Evolutionary conservation across 768 basidiomycete species (phyloP), one percentile per base, ranked within the genome.

Genomic region (Mycena latifolia): DNA sequence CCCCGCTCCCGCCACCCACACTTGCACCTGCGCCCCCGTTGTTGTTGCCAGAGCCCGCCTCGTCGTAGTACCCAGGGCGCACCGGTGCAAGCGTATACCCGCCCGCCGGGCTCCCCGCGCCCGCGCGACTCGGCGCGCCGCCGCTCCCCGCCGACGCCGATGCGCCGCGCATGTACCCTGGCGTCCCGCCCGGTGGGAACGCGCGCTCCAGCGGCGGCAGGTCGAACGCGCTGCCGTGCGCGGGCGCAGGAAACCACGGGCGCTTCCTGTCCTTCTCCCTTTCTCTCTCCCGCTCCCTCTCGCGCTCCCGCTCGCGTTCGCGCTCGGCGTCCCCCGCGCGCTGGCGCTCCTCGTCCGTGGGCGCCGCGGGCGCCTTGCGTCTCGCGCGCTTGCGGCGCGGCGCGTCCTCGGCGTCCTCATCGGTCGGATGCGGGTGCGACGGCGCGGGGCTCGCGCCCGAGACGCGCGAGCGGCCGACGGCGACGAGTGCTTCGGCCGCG

Each of bases 401-500:
- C 84, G 47, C 81, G 41, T 85, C 85, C 20, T 78, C 77, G 20
- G 73, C 77, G 35, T 81, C 83, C 17, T 72, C 82, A 18, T 87
- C 87, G 22, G 77, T 74, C 3, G 74, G 77, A 31, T 79, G 80
- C 25, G 60, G 67, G 77, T 66, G 50, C 12, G 56, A 6, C 22
- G 79, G 55, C 75, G 74, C 50, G 62, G 66, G 45, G 15, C 7
- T 14, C 4, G 66, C 45, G 20, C 10, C 37, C 5, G 67, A 60
- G 63, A 65, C 55, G 39, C 63, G 68, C 59, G 68, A 69, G 47
- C 92, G 87, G 31, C 92, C 92, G 35, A 95, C 93, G 51, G 92
- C 89, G 47, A 95, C 93, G 47, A 96, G 88, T 4, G 93, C 90
- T 79, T 95, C 94, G 14, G 94, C 94, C 2, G 94, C 94, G 39